Conservation (phyloP, 495 filamentous ascomycete species). For the Talaromyces wortmannii region DNA sequence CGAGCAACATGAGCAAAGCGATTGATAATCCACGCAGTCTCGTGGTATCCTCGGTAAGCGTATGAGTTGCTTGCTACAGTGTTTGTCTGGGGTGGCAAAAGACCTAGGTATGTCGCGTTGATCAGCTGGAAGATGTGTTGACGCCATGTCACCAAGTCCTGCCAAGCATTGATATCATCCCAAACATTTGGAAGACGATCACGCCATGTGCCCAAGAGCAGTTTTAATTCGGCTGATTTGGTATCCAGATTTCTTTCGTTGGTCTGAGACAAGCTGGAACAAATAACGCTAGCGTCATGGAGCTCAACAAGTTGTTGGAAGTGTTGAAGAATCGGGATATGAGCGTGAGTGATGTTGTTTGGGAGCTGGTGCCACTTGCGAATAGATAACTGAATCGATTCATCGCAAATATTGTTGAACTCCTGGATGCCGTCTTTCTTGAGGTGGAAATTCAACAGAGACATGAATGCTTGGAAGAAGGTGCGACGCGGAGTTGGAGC, state of each 20-base stretch:
- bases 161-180: conserved; percentile 99
- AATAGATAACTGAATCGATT: conserved; percentile 92
- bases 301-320: conserved; percentile 99
- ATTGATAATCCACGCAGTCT: conserved; percentile 99
- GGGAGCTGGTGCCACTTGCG: conserved; percentile 98
- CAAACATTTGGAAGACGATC: conserved; percentile 94
- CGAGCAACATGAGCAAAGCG: conserved; percentile 95
- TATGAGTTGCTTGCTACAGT: conserved; percentile 80
- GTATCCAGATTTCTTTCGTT: conserved; percentile 79
- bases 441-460: conserved; percentile 82
- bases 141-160: conserved; percentile 96
- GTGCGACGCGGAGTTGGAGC: conserved; percentile 86
- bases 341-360: conserved; percentile 85
- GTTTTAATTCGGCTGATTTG: conserved; percentile 92
- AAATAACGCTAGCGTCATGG: conserved; percentile 95
- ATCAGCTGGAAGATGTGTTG: conserved; percentile 98
- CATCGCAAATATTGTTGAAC: conserved; percentile 85
- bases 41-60: conserved; percentile 94
- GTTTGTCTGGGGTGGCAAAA: conserved; percentile 74
- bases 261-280: conserved; percentile 77
- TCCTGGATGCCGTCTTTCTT: conserved; percentile 76
- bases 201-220: conserved; percentile 90
- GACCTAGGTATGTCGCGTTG: conserved; percentile 82
- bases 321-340: conserved; percentile 91
- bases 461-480: conserved; percentile 98